A percentile compares a stretch with the other conserved stretches of the same genome.
Conservation (phyloP, 1,284 basidiomycete genomes). For the Xanthoconium separans region DNA sequence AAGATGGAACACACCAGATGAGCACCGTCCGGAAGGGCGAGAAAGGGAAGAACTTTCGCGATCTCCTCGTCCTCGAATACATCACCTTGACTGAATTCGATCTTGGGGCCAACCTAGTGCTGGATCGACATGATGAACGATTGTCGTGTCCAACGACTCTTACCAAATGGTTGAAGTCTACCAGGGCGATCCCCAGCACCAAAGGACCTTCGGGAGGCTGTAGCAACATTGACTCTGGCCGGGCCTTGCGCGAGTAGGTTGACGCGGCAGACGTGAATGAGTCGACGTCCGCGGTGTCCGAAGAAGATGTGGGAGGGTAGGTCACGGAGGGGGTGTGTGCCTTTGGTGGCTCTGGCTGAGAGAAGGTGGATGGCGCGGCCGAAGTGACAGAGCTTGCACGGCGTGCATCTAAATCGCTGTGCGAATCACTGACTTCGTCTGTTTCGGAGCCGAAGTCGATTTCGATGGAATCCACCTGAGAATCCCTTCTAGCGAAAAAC, state of each 20-base stretch:
- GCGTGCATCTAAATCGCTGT: conserved; percentile 29
- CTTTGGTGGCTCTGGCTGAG: conserved; percentile 37
- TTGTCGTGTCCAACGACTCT: conserved; percentile 22
- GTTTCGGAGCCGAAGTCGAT: conserved; percentile 53
- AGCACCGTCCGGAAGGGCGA: conserved; percentile 97
- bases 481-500: conserved; percentile 43
- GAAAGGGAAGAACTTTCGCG: conserved; percentile 84
- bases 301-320: conserved; percentile 57
- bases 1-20: conserved; percentile 66
- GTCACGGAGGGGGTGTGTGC: conserved; percentile 36
- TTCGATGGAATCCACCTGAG: conserved; percentile 47
- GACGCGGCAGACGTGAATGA: conserved; percentile 66
- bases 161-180: conserved; percentile 91
- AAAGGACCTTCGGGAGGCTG: conserved; percentile 58
- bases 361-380: conserved; percentile 42
- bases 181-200: conserved; percentile 80
- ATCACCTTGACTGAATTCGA: conserved; percentile 75
- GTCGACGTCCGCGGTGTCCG: conserved; percentile 47
- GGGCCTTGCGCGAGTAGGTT: conserved; percentile 66
- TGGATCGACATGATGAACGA: conserved; percentile 14
- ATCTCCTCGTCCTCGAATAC: conserved; percentile 83
- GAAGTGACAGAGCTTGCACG: conserved; percentile 52
- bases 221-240: conserved; percentile 73
- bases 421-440: conserved; percentile 50
- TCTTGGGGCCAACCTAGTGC: conserved; percentile 81